Base-by-base conservation (phyloP, 2,329 filamentous ascomycete genomes). In the Xylariaceae sp. region DNA sequence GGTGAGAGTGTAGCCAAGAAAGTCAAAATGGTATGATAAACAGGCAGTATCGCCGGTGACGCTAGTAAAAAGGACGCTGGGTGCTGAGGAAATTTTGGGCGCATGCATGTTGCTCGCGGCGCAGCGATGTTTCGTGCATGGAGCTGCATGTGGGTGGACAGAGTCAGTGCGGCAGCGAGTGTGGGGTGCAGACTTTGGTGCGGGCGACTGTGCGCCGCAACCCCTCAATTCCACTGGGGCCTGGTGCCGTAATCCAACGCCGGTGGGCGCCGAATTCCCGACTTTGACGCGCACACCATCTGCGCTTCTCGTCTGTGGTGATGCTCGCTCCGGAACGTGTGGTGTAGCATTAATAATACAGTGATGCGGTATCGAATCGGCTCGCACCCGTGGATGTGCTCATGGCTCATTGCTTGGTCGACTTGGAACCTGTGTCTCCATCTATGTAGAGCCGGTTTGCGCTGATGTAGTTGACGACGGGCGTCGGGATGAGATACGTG, bases 401-500 rank as follows among this genome's bases (percentile, higher is more conserved):
- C 13, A 38, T 38, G 4, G 14, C 16, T 14, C 34, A 38, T 13
- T 38, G 16, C 13, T 14, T 38, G 16, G 34, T 38, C 16, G 34
- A 38, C 53, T 66, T 67, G 13, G 61, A 49, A 44, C 63, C 66
- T 1, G 53, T 31, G 22, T 62, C 61, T 36, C 60, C 60, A 14
- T 66, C 66, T 38, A 59, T 60, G 63, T 89, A 90, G 4, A 90
- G 71, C 36, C 77, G 75, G 56, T 89, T 78, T 56, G 87, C 75
- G 51, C 86, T 79, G 55, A 90, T 89, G 65, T 90, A 90, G 51
- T 55, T 34, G 28, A 59, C 53, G 44, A 93, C 89, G 3, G 83
- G 82, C 40, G 86, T 82, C 0, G 90, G 89, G 33, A 90, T 86
- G 28, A 84, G 63, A 65, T 92, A 93, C 57, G 88, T 83, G 45